phyloP scores from a whole-genome alignment of 2,329 filamentous ascomycete genomes.

The Atkinsonella hypoxylon region DNA sequence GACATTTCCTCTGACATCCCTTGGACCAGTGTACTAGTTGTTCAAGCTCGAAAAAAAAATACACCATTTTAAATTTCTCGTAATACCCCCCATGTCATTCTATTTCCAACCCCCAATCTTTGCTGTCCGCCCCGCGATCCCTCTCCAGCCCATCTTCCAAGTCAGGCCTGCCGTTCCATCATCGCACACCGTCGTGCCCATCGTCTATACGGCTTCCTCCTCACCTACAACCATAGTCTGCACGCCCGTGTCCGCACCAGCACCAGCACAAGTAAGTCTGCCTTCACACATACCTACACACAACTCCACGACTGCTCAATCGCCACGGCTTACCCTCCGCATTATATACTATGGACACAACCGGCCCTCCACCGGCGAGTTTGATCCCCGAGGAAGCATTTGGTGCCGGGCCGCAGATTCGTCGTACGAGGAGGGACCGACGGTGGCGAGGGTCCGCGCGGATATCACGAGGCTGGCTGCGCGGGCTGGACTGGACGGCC shows the following conservation, averaged over 20 bases:
- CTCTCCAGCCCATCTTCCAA: background rate
- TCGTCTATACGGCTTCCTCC: background rate
- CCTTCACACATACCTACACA: too few relatives aligned
- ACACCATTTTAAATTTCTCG: too few relatives aligned
- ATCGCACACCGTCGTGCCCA: background rate
- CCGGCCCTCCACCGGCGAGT: background rate
- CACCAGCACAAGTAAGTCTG: background rate
- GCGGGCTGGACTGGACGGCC: background rate
- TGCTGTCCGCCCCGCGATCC: background rate
- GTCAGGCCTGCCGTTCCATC: background rate
- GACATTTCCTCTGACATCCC: too few relatives aligned
- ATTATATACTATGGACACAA: constrained; percentile 5
- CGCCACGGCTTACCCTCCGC: background rate
- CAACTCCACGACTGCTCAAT: too few relatives aligned
- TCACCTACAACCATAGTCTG: background rate
- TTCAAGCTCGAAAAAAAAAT: too few relatives aligned
- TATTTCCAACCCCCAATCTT: constrained; percentile 17
- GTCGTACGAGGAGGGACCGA: background rate
- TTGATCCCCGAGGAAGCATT: background rate
- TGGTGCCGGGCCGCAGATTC: constrained; percentile 4
- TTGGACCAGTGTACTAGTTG: too few relatives aligned
- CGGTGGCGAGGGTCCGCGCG: background rate
- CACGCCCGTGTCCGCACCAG: too few relatives aligned
- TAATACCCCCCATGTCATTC: constrained; percentile 13
- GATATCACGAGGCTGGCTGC: background rate